Conservation (phyloP, 2,329 filamentous ascomycete genomes). For the Hymenoscyphus albidus region DNA sequence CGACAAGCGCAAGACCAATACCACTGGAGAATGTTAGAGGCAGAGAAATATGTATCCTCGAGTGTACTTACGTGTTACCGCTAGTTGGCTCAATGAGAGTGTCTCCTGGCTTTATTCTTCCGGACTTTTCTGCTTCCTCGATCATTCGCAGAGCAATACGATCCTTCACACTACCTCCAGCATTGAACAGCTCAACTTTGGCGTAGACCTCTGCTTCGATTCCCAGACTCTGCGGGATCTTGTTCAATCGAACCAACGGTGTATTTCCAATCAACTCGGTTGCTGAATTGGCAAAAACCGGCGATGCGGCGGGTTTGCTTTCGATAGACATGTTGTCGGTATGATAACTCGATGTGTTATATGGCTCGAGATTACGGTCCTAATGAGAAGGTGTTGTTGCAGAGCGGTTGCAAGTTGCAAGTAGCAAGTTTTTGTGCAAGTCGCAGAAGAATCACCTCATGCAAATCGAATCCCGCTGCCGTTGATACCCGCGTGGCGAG, state of each 20-base stretch:
- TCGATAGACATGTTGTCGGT: slow-evolving; percentile 19
- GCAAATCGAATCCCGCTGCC: not conserved
- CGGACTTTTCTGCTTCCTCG: slow-evolving; percentile 85
- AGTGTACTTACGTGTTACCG: slow-evolving; percentile 70
- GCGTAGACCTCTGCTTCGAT: slow-evolving; percentile 87
- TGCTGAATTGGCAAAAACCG: slow-evolving; percentile 52
- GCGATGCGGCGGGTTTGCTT: slow-evolving; percentile 26
- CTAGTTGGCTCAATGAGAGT: slow-evolving; percentile 97
- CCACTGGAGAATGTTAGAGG: slow-evolving; percentile 48
- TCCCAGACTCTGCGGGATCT: slow-evolving; percentile 84
- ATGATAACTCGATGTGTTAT: not conserved
- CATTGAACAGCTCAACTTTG: slow-evolving; percentile 91
- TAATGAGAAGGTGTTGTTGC: not conserved
- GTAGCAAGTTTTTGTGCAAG: not conserved
- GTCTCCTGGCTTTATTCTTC: slow-evolving; percentile 94
- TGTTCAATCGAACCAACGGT: slow-evolving; percentile 90
- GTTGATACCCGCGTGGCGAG: slow-evolving; percentile 8
- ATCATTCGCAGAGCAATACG: slow-evolving; percentile 96
- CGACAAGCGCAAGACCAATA: slow-evolving; percentile 90
- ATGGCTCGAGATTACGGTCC: not conserved
- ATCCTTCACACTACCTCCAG: slow-evolving; percentile 90
- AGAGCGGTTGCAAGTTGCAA: not conserved
- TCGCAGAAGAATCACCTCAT: not conserved
- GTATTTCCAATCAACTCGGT: slow-evolving; percentile 92
- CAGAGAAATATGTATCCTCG: not conserved